phyloP scores from a whole-genome alignment of 2,329 filamentous ascomycete genomes.

The Cryphonectria naterciae region DNA sequence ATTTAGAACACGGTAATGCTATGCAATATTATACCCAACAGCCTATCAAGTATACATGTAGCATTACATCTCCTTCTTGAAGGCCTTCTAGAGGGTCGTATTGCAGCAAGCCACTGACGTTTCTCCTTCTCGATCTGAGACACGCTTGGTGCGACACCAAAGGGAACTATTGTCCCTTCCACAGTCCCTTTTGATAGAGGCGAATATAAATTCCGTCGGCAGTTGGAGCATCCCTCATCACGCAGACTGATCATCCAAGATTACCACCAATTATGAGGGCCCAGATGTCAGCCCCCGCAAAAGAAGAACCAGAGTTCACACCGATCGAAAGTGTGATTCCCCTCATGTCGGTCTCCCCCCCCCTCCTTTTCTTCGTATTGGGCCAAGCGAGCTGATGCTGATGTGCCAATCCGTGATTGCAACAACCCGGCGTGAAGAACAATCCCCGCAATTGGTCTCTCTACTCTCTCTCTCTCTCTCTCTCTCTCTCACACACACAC shows the following conservation, averaged over 20 bases:
- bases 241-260: not conserved
- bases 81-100: not conserved
- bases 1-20: not conserved
- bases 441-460: constrained; percentile 8
- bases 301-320: not conserved
- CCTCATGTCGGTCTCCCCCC: constrained; percentile 2
- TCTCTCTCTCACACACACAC: no score
- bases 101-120: not conserved
- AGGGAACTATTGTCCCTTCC: not conserved
- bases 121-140: not conserved
- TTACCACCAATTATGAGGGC: constrained; percentile 12
- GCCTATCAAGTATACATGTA: not conserved
- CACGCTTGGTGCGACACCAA: not conserved
- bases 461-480: no score
- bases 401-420: not conserved
- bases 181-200: not conserved
- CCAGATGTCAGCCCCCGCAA: constrained; percentile 24
- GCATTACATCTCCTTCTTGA: not conserved
- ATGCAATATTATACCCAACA: not conserved
- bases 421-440: not conserved
- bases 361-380: not conserved
- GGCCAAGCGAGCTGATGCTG: constrained; percentile 15
- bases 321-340: not conserved
- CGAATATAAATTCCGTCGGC: constrained; percentile 15
- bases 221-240: not conserved